Evolutionary conservation across 2,329 filamentous ascomycete species (phyloP).

Genomic region (Stagonosporopsis chrysanthemi): DNA sequence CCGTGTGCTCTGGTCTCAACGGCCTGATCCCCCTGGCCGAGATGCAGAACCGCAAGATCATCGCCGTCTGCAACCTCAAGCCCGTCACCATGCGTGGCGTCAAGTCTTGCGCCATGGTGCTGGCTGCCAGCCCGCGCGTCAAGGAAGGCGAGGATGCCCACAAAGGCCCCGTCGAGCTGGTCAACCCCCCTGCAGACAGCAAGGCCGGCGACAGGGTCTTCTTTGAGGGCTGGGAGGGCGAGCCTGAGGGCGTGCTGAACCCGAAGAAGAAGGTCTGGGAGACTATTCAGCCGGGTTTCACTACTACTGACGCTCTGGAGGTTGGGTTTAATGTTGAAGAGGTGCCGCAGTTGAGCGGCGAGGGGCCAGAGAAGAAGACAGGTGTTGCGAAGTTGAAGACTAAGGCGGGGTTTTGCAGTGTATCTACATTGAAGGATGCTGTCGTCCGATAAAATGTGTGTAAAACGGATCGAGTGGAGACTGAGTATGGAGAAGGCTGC

Average conservation of each 20-base stretch:
- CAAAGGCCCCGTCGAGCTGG: conserved; percentile 92
- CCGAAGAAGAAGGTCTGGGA: conserved; percentile 99
- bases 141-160: conserved; percentile 84
- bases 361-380: conserved; percentile 65
- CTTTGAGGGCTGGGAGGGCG: conserved; percentile 94
- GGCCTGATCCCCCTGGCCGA: conserved; percentile 90
- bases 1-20: conserved; percentile 96
- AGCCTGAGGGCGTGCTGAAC: conserved; percentile 92
- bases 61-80: conserved; percentile 97
- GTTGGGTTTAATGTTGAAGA: conserved; percentile 84
- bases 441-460: conserved; percentile 72
- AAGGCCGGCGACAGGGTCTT: conserved; percentile 86
- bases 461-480: no score
- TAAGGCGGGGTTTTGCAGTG: conserved; percentile 81
- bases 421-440: conserved; percentile 80
- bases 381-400: conserved; percentile 72
- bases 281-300: conserved; percentile 94
- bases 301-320: conserved; percentile 79
- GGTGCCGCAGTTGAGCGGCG: conserved; percentile 78
- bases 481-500: background rate
- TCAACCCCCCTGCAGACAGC: conserved; percentile 78
- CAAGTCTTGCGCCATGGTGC: conserved; percentile 85
- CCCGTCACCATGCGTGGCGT: conserved; percentile 98
- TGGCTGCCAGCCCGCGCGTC: conserved; percentile 86
- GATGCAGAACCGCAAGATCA: conserved; percentile 95